These are phyloP conservation scores for Candida jianshihensis DNA, from an alignment of 805 yeast species.

Conservation along the genomic window DNA sequence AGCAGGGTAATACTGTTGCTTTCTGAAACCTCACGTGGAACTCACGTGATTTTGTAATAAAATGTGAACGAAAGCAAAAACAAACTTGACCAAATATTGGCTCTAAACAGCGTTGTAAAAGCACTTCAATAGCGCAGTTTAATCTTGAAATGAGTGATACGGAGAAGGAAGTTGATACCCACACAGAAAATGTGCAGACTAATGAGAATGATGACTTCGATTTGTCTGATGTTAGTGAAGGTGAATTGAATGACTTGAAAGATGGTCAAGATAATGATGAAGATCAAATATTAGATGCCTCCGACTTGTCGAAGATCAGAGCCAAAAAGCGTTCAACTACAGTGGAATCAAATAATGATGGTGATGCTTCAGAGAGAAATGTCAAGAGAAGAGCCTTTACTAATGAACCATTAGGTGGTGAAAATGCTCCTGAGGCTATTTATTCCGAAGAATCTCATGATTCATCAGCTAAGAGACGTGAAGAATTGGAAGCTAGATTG, in stretches of 20 bases:
- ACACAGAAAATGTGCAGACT: too few species aligned
- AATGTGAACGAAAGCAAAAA: neutral
- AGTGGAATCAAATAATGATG: neutral
- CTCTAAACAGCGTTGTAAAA: neutral
- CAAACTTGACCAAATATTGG: too few species aligned
- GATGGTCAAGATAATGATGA: slow-evolving; percentile 3
- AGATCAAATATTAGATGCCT: neutral
- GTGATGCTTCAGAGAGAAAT: neutral
- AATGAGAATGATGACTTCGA: slow-evolving; percentile 8
- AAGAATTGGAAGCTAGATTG: slow-evolving; percentile 74
- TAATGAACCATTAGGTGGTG: neutral
- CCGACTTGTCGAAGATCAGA: slow-evolving; percentile 1
- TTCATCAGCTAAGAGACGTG: slow-evolving; percentile 44
- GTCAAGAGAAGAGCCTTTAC: neutral
- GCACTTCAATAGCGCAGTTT: too few species aligned
- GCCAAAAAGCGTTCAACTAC: slow-evolving; percentile 3
- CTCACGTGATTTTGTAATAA: neutral
- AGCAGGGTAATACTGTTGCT: too few species aligned
- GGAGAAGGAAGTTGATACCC: neutral
- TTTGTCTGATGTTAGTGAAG: slow-evolving; percentile 2
- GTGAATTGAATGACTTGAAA: slow-evolving; percentile 3
- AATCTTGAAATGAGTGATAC: neutral
- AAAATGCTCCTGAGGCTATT: slow-evolving; percentile 13
- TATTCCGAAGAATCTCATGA: slow-evolving; percentile 13
- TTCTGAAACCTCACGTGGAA: too few species aligned